Base-by-base conservation (phyloP, 2,329 filamentous ascomycete genomes). In the Exutisphaerella laricina region DNA sequence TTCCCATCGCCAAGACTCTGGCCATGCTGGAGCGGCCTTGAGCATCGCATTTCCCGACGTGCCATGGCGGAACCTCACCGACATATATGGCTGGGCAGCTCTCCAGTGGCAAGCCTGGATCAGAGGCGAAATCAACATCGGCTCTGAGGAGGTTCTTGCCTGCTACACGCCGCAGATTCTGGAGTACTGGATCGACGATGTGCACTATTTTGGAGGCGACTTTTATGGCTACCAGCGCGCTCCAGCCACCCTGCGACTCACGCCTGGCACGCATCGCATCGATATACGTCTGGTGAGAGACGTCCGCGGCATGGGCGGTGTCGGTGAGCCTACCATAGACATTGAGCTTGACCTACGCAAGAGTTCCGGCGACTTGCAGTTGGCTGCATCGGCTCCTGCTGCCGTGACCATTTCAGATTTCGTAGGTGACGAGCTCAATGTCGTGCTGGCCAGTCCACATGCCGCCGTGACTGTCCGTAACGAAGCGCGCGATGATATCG, bases 101-200 rank as follows among this genome's bases (percentile, higher is more conserved):
- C 60, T 75, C 9, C 77, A 80, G 53, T 79, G 74, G 58, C 77
- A 79, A 55, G 72, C 70, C 6, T 80, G 77, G 77, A 66, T 69
- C 18, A 67, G 75, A 36, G 76, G 77, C 25, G 59, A 65, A 39
- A 59, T 76, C n/a, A 57, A 59, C 13, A 58, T 76, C 4, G 34
- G 49, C 9, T 31, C 43, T 13, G 54, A 60, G 20, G 54, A 60
- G 20, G 56, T 58, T 22, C 54, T 74, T 18, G 58, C 66, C 10
- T 48, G 79, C 1, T 68, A 70, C 49, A 70, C 67, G 1, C 68
- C 73, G 45, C 59, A 68, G 18, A 58, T 77, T 22, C 58, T 78
- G 6, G 76, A 80, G 49, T 71, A 71, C 51, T 72, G 71, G 66
- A 50, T 79, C 23, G 71, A 78, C 54, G 68, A 67, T 33, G 50